These are phyloP conservation scores for Blepharisma stoltei DNA, from an alignment of 73 alveolate species.

Conservation along the genomic window DNA sequence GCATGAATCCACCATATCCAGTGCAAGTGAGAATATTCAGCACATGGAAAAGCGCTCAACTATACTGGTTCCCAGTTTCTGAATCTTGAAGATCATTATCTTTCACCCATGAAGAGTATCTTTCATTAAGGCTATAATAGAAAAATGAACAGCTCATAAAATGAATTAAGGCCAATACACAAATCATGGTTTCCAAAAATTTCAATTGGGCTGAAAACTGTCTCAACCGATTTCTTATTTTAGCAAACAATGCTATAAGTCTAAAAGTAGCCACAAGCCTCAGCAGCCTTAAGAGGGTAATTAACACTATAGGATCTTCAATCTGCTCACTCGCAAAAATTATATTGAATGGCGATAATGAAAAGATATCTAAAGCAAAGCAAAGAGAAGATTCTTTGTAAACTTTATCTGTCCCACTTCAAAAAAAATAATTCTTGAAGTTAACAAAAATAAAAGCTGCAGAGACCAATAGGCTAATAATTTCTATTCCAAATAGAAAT, in stretches of 20 bases:
- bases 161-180: constrained; percentile 45
- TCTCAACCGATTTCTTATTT: constrained; percentile 32
- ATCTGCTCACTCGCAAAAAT: constrained; percentile 36
- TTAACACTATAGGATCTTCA: constrained; percentile 2
- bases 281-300: constrained; percentile 29
- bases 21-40: constrained; percentile 50
- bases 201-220: constrained; percentile 22
- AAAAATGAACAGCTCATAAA: constrained; percentile 56
- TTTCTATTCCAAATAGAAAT: constrained; percentile 31
- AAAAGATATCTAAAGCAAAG: constrained; percentile 39
- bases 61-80: constrained; percentile 21
- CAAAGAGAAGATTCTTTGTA: too few relatives aligned
- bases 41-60: constrained; percentile 40
- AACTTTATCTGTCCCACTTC: constrained; percentile 6
- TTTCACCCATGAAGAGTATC: constrained; percentile 38
- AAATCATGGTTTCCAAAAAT: constrained; percentile 35
- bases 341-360: constrained; percentile 49
- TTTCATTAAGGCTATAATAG: constrained; percentile 28
- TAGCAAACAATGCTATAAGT: constrained; percentile 31
- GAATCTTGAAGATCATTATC: constrained; percentile 9
- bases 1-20: constrained; percentile 56
- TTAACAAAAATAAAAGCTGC: constrained; percentile 36
- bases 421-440: constrained; percentile 37
- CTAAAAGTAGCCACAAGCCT: constrained; percentile 40
- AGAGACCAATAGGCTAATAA: constrained; percentile 32